Evolutionary conservation across 1,284 basidiomycete genomes (phyloP).

Genomic region (Malassezia brasiliensis): DNA sequence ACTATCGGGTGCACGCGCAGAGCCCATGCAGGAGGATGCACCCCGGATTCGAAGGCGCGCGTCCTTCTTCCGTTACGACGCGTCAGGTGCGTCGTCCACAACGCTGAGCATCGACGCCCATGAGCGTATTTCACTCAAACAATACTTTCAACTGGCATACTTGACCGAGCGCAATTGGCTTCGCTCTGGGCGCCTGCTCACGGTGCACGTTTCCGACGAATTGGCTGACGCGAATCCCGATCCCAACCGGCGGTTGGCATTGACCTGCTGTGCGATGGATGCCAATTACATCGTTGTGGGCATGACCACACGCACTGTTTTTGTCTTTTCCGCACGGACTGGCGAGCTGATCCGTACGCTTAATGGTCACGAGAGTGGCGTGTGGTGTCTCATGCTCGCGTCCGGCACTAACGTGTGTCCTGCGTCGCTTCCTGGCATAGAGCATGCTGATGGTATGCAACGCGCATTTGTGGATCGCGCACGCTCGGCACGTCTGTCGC

Average conservation of each 20-base stretch:
- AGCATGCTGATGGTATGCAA: slow-evolving; percentile 1
- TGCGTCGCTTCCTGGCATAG: slow-evolving; percentile 3
- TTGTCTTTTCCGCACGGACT: slow-evolving; percentile 71
- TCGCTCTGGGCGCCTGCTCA: slow-evolving; percentile 64
- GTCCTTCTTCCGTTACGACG: not conserved
- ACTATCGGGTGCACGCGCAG: not conserved
- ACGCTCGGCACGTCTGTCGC: slow-evolving; percentile 1
- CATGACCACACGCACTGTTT: slow-evolving; percentile 75
- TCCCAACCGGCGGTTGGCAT: slow-evolving; percentile 60
- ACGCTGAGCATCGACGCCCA: slow-evolving; percentile 19
- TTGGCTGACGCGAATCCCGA: slow-evolving; percentile 27
- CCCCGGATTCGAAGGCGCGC: not conserved
- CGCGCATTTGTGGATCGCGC: slow-evolving; percentile 1
- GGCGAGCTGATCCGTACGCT: slow-evolving; percentile 70
- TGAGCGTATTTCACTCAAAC: slow-evolving; percentile 5
- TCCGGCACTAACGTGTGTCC: slow-evolving; percentile 15
- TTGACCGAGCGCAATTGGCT: slow-evolving; percentile 75
- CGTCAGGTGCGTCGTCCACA: not conserved
- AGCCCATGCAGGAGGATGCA: not conserved
- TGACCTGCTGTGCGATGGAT: slow-evolving; percentile 80
- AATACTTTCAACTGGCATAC: slow-evolving; percentile 66
- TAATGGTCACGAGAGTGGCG: slow-evolving; percentile 74
- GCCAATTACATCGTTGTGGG: slow-evolving; percentile 77
- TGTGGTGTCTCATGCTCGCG: slow-evolving; percentile 79
- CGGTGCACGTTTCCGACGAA: slow-evolving; percentile 56